Evolutionary conservation across 2,329 filamentous ascomycete genomes (phyloP), one percentile per base, ranked within the genome.

Genomic region (Penicillium sp.): DNA sequence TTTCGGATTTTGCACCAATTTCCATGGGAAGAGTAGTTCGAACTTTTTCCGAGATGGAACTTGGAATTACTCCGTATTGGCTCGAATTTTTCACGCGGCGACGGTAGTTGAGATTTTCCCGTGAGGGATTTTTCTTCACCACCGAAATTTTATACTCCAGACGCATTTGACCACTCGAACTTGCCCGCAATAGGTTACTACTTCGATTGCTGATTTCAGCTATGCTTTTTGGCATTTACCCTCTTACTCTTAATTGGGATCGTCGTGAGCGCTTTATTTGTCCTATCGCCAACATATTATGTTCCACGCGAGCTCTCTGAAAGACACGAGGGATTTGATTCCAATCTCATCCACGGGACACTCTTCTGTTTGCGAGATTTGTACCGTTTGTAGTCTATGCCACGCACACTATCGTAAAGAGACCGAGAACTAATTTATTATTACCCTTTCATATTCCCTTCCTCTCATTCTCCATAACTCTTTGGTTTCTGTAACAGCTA

Each of bases 51-150:
- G 29, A 47, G 36, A 40, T 6, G n/a, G 46, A 18, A 52, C 4
- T 18, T 42, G 50, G n/a, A 63, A 62, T 55, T 61, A 41, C 41
- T 18, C 18, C 62, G 55, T 57, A 64, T 40, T 2, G 38, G 18
- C 2, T 40, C n/a, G 6, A 16, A 40, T 21, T 18, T 40, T 40
- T 40, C 38, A 36, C 10, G 4, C 32, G 10, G 18, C 18, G 18
- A 18, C 34, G 34, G 21, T 54, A 36, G 24, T 31, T 44, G 21
- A 29, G 24, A 44, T 45, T 53, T 53, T 44, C 27, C 16, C 42
- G 53, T 64, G 62, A 53, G 62, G 48, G 60, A 64, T 64, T 64
- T 59, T 58, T 62, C 53, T 43, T 58, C 50, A 29, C 60, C 62
- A 64, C 53, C 53, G 46, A 45, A 45, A 10, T 24, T 27, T 1